phyloP scores from a whole-genome alignment of 106 monocot species.

The Dendrobium officinale region DNA sequence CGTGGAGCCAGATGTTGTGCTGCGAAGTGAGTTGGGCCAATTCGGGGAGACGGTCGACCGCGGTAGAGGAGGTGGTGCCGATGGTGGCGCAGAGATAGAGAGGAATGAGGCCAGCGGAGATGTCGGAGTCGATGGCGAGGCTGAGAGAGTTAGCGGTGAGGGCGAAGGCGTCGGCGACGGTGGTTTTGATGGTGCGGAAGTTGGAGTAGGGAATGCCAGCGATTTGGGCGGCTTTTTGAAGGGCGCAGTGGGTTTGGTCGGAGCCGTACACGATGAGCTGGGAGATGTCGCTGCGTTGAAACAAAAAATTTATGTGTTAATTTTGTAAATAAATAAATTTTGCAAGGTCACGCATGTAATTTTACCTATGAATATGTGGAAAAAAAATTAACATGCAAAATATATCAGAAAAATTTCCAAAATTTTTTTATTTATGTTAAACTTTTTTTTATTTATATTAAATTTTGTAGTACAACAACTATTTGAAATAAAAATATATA shows the following conservation, averaged over 20 bases:
- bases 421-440: too few relatives aligned
- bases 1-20: slow-evolving; percentile 22
- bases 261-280: slow-evolving; percentile 33
- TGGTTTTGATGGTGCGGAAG: slow-evolving; percentile 19
- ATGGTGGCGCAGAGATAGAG: slow-evolving; percentile 32
- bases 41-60: slow-evolving; percentile 16
- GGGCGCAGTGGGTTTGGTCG: slow-evolving; percentile 31
- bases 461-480: too few relatives aligned
- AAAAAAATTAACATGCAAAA: too few relatives aligned
- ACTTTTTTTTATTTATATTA: too few relatives aligned
- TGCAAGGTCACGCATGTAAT: too few relatives aligned
- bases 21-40: slow-evolving; percentile 7
- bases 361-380: too few relatives aligned
- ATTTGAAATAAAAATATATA: too few relatives aligned
- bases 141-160: slow-evolving; percentile 3
- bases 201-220: slow-evolving; percentile 23
- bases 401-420: too few relatives aligned
- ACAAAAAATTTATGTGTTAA: too few relatives aligned
- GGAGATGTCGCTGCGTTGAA: neutral
- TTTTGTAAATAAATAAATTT: too few relatives aligned
- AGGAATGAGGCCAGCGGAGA: slow-evolving; percentile 20
- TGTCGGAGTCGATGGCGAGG: slow-evolving; percentile 8
- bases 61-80: slow-evolving; percentile 31
- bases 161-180: slow-evolving; percentile 10
- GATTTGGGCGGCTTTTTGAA: slow-evolving; percentile 32